Percentiles rank a stretch among this genome's conserved stretches.
Evolutionary conservation across 2,329 filamentous ascomycete genomes (phyloP).

Genomic region (Akanthomyces dipterigenus): DNA sequence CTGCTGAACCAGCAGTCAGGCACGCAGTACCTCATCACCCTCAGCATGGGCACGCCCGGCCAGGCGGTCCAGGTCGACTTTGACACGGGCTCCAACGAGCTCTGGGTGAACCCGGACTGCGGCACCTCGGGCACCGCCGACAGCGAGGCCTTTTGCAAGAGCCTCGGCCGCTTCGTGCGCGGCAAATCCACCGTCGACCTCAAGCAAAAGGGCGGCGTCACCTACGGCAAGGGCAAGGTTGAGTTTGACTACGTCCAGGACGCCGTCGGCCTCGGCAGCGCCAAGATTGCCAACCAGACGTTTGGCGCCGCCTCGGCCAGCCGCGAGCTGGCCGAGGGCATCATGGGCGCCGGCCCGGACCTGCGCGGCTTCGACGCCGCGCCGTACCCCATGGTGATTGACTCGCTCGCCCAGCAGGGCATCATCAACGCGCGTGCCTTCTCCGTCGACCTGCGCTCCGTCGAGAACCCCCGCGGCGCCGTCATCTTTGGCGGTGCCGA

Average conservation of each 20-base stretch:
- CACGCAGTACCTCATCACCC: slow-evolving; percentile 14
- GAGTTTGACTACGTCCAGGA: slow-evolving; percentile 45
- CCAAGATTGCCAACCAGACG: slow-evolving; percentile 39
- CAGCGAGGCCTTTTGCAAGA: slow-evolving; percentile 33
- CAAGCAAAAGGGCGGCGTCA: slow-evolving; percentile 32
- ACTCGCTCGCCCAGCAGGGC: slow-evolving; percentile 42
- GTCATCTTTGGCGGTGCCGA: slow-evolving; percentile 65
- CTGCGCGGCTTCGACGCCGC: slow-evolving; percentile 32
- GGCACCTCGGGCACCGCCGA: slow-evolving; percentile 32
- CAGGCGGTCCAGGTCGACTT: slow-evolving; percentile 49
- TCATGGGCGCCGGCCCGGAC: slow-evolving; percentile 70
- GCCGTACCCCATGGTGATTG: slow-evolving; percentile 44
- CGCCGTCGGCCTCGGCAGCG: slow-evolving; percentile 35
- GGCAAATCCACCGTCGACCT: slow-evolving; percentile 30
- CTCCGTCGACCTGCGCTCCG: slow-evolving; percentile 58
- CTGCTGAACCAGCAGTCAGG: neutral
- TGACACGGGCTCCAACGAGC: slow-evolving; percentile 54
- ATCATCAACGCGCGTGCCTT: slow-evolving; percentile 56
- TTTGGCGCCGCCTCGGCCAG: slow-evolving; percentile 57
- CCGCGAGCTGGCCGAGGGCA: slow-evolving; percentile 45
- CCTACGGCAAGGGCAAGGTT: slow-evolving; percentile 46
- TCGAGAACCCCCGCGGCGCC: slow-evolving; percentile 51
- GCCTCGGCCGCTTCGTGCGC: slow-evolving; percentile 38
- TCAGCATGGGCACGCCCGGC: slow-evolving; percentile 47
- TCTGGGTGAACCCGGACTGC: slow-evolving; percentile 57